Conservation (phyloP, 2,329 filamentous ascomycete genomes). For the Trichoderma sp. region DNA sequence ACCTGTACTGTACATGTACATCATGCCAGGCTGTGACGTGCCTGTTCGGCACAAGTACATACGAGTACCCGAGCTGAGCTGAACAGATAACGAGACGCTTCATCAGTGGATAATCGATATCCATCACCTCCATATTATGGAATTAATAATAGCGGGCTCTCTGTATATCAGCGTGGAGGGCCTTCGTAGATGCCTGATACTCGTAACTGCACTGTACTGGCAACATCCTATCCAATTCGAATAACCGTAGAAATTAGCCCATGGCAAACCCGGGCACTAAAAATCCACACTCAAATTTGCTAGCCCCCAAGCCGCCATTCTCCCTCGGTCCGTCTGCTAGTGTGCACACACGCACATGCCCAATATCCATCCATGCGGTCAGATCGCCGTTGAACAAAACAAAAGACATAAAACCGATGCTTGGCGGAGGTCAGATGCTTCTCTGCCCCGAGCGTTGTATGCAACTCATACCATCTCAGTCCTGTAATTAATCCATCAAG, state of each 20-base stretch:
- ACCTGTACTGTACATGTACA: background rate
- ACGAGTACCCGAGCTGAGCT: background rate
- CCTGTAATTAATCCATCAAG: background rate
- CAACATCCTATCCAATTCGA: background rate
- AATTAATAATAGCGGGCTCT: background rate
- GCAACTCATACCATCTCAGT: background rate
- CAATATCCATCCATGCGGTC: background rate
- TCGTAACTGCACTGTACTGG: no score
- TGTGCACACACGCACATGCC: background rate
- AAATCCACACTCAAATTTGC: background rate
- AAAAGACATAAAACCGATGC: background rate
- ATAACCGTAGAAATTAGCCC: background rate
- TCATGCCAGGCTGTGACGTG: background rate
- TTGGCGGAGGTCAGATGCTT: background rate
- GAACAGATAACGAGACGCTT: background rate
- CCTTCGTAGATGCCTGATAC: background rate
- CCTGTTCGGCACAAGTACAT: background rate
- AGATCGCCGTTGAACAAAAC: background rate
- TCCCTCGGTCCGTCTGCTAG: slow-evolving; percentile 1
- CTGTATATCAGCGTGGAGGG: background rate
- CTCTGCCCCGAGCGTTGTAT: background rate
- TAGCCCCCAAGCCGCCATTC: background rate
- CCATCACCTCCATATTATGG: background rate
- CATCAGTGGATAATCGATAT: background rate
- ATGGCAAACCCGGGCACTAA: background rate